phyloP scores from a whole-genome alignment of 495 filamentous ascomycete genomes.

The Penicillium arizonense region DNA sequence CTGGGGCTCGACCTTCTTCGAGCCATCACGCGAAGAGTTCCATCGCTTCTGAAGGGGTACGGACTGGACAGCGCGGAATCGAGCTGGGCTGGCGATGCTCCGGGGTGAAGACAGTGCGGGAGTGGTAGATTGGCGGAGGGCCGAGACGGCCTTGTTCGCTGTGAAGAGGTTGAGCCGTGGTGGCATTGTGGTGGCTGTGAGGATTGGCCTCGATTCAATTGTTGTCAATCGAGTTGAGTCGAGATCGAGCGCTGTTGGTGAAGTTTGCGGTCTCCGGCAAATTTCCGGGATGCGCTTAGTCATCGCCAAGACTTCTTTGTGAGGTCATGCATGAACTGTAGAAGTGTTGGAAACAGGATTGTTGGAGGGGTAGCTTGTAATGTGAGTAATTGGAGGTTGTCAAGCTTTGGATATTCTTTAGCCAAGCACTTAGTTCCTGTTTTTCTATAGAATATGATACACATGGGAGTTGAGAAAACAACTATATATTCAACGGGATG shows the following conservation, averaged over 20 bases:
- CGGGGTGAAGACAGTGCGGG: constrained; percentile 19
- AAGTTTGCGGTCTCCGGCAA: constrained; percentile 16
- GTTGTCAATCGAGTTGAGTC: constrained; percentile 7
- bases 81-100: constrained; percentile 23
- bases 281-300: constrained; percentile 18
- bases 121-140: constrained; percentile 30
- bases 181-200: constrained; percentile 27
- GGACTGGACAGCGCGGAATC: constrained; percentile 23
- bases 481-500: too few species aligned
- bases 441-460: too few species aligned
- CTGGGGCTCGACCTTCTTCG: constrained; percentile 33
- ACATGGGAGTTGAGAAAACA: too few species aligned
- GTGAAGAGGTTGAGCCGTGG: constrained; percentile 40
- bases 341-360: constrained; percentile 2
- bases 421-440: too few species aligned
- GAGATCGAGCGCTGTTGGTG: constrained; percentile 11
- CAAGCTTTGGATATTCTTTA: background rate
- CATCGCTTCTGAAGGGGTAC: constrained; percentile 27
- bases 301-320: constrained; percentile 7
- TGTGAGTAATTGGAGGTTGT: background rate
- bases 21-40: constrained; percentile 42
- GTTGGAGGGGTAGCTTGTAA: background rate
- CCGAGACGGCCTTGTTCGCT: constrained; percentile 32
- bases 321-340: constrained; percentile 11
- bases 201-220: constrained; percentile 2